Percentiles rank a stretch among this genome's conserved stretches.
Evolutionary conservation across 2,329 filamentous ascomycete genomes (phyloP).

Genomic region (Aspergillus versicolor): DNA sequence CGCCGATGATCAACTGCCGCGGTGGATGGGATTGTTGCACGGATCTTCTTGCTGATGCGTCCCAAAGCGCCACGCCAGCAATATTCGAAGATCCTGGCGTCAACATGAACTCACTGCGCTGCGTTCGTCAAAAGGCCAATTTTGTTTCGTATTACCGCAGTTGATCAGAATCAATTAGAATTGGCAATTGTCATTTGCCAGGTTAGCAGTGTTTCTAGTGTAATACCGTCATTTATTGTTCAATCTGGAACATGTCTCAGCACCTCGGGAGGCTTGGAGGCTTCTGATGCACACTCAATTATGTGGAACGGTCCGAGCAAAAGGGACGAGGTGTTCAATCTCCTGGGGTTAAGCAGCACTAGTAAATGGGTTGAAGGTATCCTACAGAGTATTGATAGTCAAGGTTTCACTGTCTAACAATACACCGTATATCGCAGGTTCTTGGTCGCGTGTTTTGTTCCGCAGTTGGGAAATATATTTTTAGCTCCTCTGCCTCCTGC

Average conservation of each 20-base stretch:
- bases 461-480: too few relatives aligned
- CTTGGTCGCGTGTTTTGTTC: too few relatives aligned
- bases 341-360: background rate
- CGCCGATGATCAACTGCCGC: background rate
- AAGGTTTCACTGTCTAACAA: background rate
- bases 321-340: background rate
- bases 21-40: background rate
- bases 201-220: background rate
- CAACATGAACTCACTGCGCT: background rate
- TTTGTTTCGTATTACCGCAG: background rate
- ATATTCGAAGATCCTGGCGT: background rate
- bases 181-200: background rate
- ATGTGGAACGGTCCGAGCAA: background rate
- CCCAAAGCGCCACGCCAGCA: background rate
- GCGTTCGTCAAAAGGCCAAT: too few relatives aligned
- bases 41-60: background rate
- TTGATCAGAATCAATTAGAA: background rate
- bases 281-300: background rate
- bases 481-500: too few relatives aligned
- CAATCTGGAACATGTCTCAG: background rate
- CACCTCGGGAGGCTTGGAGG: background rate
- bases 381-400: background rate
- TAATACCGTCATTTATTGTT: background rate
- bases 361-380: background rate
- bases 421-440: background rate